A percentile compares a stretch with the other conserved stretches of the same genome.
phyloP scores from a whole-genome alignment of 176 grass and related monocot species.

The Secale cereale region DNA sequence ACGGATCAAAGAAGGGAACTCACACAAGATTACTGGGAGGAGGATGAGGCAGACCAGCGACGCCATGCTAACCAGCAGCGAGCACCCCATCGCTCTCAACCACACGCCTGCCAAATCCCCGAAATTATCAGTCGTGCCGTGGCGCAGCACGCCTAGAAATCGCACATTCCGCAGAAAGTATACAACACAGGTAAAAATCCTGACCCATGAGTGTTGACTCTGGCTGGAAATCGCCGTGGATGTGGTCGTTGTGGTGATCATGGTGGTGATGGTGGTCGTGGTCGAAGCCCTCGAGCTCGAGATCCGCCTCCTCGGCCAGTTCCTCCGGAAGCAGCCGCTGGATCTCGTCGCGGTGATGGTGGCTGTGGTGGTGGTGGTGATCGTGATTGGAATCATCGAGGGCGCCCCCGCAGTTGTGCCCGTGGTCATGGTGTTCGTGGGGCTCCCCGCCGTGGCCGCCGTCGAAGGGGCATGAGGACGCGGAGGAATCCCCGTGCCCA shows the following conservation, averaged over 20 bases:
- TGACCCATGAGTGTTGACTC: constrained; percentile 66
- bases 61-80: constrained; percentile 92
- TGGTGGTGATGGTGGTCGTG: not conserved
- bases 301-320: constrained; percentile 95
- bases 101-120: constrained; percentile 63
- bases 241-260: constrained; percentile 31
- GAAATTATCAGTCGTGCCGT: not conserved
- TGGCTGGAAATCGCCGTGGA: constrained; percentile 31
- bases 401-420: constrained; percentile 19
- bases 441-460: constrained; percentile 26
- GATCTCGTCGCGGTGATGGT: constrained; percentile 48
- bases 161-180: not conserved
- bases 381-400: constrained; percentile 16
- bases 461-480: constrained; percentile 43
- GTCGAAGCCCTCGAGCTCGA: constrained; percentile 53
- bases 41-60: constrained; percentile 92
- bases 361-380: constrained; percentile 29
- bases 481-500: constrained; percentile 25
- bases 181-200: not conserved
- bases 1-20: constrained; percentile 25
- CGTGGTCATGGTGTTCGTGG: constrained; percentile 43
- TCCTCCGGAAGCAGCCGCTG: constrained; percentile 79
- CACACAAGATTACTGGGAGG: constrained; percentile 88
- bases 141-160: constrained; percentile 7
- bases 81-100: constrained; percentile 94